These are phyloP conservation scores for Rubia tinctorum DNA, from an alignment of 305 asterid species.

Conservation along the genomic window DNA sequence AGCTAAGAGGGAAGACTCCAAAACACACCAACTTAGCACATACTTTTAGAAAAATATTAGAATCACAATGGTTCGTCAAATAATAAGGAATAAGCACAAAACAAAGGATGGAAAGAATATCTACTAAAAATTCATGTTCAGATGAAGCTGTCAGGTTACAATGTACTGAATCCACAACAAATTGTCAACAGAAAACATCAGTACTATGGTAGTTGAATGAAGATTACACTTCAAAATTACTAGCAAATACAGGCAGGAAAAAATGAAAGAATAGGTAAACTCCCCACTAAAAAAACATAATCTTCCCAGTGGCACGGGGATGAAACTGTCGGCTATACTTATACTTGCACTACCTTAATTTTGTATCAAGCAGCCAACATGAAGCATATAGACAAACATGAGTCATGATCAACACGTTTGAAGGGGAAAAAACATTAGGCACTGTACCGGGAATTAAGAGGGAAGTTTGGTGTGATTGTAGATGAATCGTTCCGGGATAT, in stretches of 20 bases:
- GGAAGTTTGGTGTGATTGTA: conserved; percentile 53
- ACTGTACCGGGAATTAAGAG: conserved; percentile 68
- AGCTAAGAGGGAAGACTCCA: background rate
- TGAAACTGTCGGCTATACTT: background rate
- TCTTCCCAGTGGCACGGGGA: background rate
- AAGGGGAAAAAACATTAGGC: conserved; percentile 8
- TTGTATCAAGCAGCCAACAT: background rate
- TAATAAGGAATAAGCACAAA: too few relatives aligned
- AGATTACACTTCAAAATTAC: background rate
- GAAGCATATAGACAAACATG: background rate
- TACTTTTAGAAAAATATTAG: background rate
- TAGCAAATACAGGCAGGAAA: background rate
- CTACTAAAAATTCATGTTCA: background rate
- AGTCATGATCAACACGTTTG: conserved; percentile 4
- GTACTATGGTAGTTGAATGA: background rate
- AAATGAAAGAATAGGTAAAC: background rate
- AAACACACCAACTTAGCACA: background rate
- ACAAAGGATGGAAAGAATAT: background rate
- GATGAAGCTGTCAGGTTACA: background rate
- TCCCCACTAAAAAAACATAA: background rate
- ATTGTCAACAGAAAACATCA: background rate
- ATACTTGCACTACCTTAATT: background rate
- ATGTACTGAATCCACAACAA: background rate
- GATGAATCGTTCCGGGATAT: conserved; percentile 68
- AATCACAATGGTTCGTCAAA: background rate